Evolutionary conservation across 2,329 filamentous ascomycete genomes (phyloP).

Genomic region (Phymatotrichopsis omnivora): DNA sequence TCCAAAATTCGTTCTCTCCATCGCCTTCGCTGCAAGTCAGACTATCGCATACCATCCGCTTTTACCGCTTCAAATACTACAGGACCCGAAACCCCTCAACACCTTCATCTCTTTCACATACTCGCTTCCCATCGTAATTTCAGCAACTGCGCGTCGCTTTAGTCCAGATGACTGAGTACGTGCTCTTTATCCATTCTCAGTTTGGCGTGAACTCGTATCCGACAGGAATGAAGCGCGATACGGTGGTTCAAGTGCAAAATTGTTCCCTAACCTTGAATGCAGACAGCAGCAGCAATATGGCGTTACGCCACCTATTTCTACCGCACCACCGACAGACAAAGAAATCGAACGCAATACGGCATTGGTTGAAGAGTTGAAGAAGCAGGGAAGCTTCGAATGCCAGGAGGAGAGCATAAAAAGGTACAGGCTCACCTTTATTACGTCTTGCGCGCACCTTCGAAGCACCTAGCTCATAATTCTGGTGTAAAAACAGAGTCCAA

Average conservation of each 20-base stretch:
- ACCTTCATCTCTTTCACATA: too few species aligned
- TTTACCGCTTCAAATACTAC: too few species aligned
- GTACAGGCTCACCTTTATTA: constrained; percentile 40
- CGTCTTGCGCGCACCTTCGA: not conserved
- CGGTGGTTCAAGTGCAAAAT: not conserved
- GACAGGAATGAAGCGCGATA: too few species aligned
- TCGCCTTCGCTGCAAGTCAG: too few species aligned
- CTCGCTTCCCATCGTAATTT: too few species aligned
- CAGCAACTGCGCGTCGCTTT: too few species aligned
- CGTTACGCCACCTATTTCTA: constrained; percentile 75
- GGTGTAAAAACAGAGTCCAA: constrained; percentile 44
- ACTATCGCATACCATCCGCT: too few species aligned
- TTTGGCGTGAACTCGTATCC: too few species aligned
- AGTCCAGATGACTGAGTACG: constrained; percentile 3
- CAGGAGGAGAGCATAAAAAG: constrained; percentile 73
- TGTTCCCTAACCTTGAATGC: not conserved
- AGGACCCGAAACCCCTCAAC: too few species aligned
- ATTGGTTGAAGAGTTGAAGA: constrained; percentile 73
- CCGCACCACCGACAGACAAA: constrained; percentile 59
- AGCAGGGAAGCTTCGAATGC: constrained; percentile 84
- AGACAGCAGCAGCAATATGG: constrained; percentile 46
- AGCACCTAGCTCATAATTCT: constrained; percentile 5
- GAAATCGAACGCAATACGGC: constrained; percentile 69
- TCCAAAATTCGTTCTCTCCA: too few species aligned
- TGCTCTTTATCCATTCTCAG: not conserved